Conservation (phyloP, 2,329 filamentous ascomycete genomes). For the Penicillium sclerotiorum region DNA sequence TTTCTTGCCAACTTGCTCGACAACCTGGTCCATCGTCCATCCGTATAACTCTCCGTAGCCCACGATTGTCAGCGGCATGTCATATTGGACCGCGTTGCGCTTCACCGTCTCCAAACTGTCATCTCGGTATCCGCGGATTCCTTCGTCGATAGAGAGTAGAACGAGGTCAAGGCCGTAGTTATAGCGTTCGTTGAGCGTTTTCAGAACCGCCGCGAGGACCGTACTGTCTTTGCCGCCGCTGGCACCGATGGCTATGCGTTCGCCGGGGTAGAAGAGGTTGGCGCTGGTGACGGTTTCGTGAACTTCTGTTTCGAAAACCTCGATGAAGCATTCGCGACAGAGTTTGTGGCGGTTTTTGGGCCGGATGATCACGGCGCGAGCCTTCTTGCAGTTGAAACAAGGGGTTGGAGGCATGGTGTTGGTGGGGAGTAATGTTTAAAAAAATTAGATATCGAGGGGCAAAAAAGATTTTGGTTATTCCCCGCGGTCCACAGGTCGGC, state of each 20-base stretch:
- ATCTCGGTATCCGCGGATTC: conserved; percentile 94
- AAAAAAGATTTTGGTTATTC: conserved; percentile 25
- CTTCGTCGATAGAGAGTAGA: conserved; percentile 91
- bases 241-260: conserved; percentile 89
- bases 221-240: conserved; percentile 98
- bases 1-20: conserved; percentile 94
- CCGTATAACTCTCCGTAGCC: conserved; percentile 94
- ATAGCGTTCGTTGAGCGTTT: conserved; percentile 89
- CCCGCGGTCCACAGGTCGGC: too few species aligned
- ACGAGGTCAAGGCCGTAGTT: conserved; percentile 83
- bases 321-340: conserved; percentile 85
- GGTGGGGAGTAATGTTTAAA: background rate
- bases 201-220: conserved; percentile 89
- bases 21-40: conserved; percentile 99
- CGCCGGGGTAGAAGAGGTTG: conserved; percentile 78
- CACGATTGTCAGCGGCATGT: conserved; percentile 87
- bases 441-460: conserved; percentile 11
- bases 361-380: conserved; percentile 84
- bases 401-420: conserved; percentile 70
- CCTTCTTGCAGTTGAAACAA: conserved; percentile 74
- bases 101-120: conserved; percentile 97
- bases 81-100: conserved; percentile 86
- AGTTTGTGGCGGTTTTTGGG: conserved; percentile 95
- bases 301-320: conserved; percentile 87
- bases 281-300: conserved; percentile 87